phyloP scores from a whole-genome alignment of 2,329 filamentous ascomycete species.

The Trichoderma atrobrunneum region DNA sequence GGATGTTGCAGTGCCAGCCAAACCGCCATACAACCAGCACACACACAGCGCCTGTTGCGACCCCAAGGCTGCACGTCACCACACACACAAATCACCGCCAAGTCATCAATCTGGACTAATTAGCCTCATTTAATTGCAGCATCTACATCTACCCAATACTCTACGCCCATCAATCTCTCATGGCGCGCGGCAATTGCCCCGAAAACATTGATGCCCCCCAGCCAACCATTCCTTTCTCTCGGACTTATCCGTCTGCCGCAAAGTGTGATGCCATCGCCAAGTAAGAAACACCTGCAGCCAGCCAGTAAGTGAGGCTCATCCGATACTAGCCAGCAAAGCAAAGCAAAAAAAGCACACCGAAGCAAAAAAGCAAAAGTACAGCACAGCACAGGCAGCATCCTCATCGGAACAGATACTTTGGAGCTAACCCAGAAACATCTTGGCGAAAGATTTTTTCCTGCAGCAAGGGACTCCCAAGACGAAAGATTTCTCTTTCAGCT shows the following conservation, averaged over 20 bases:
- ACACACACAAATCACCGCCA: neutral
- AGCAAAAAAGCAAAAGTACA: neutral
- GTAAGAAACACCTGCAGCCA: neutral
- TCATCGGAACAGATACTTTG: neutral
- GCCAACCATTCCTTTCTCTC: neutral
- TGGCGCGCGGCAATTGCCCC: constrained; percentile 3
- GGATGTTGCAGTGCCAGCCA: neutral
- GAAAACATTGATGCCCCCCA: neutral
- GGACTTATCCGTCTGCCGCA: constrained; percentile 3
- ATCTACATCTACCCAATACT: neutral
- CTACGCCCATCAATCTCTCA: neutral
- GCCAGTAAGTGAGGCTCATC: neutral
- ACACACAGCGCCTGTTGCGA: neutral
- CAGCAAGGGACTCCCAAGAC: neutral
- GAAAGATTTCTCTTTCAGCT: neutral
- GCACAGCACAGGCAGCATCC: neutral
- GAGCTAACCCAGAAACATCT: neutral
- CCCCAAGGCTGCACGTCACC: neutral
- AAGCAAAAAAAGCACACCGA: neutral
- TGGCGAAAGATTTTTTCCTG: neutral
- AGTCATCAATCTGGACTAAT: neutral
- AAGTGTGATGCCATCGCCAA: neutral
- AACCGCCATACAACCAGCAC: neutral
- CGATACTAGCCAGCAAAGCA: constrained; percentile 3
- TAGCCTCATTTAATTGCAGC: neutral